Base-by-base conservation (phyloP, 768 basidiomycete genomes). In the Podaxis sp. region DNA sequence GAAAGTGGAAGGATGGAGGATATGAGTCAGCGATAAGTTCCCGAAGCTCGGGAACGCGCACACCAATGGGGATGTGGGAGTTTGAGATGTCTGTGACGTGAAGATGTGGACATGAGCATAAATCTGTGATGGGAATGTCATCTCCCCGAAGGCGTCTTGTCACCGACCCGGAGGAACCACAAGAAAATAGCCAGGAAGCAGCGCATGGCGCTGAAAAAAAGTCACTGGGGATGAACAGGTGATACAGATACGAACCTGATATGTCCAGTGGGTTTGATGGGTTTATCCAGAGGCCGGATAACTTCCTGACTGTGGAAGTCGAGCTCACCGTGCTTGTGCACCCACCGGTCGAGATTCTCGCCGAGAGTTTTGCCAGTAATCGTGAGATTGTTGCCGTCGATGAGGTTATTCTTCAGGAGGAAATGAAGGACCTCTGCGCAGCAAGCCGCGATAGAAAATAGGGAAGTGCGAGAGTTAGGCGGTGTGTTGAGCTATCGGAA, bases 311-410 rank as follows among this genome's bases (percentile, higher is more conserved):
- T 77, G 38, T 75, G 66, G 63, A 80, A 79, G 60, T 91, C 83
- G 22, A 95, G 83, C 69, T 90, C 85, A 61, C 93, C 94, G 59
- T 92, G 74, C 65, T 89, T 82, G 74, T 89, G 87, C 13, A 83
- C 85, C 95, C 96, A 98, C 66, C 84, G 79, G 57, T 97, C 94
- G 36, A 96, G 79, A 74, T 98, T 98, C 78, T 98, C 95, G 61
- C 89, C 94, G 51, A 98, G 82, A 0, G 93, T 91, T 67, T 82
- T 85, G 58, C 95, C 94, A 17, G 95, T 97, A 41, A 97, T 92
- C 11, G 95, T 97, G 82, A 94, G 76, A 66, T 86, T 93, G 76
- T 91, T 85, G 19, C 96, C 96, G 72, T 96, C 90, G 71, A 99
- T 92, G 64, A 94, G 77, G 22, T 90, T 90, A 68, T 96, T 83